Conservation (phyloP, 2,329 filamentous ascomycete genomes). For the Grosmannia penicillata region DNA sequence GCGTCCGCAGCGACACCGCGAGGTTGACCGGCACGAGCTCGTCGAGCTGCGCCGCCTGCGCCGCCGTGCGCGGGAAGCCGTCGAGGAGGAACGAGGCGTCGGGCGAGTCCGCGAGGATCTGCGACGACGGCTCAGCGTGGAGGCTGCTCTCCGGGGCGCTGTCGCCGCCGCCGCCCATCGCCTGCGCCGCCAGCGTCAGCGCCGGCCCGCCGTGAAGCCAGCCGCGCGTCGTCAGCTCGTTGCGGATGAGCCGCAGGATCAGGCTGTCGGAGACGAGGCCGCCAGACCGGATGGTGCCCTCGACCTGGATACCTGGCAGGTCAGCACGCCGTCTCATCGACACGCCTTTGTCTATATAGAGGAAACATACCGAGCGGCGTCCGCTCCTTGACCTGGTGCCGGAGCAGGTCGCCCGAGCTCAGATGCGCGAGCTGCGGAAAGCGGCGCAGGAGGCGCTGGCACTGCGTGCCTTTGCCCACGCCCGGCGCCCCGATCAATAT, state of each 20-base stretch:
- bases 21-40: conserved; percentile 84
- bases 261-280: conserved; percentile 82
- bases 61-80: conserved; percentile 80
- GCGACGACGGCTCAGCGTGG: conserved; percentile 14
- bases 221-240: conserved; percentile 70
- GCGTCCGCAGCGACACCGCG: conserved; percentile 75
- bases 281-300: conserved; percentile 74
- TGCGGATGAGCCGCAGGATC: conserved; percentile 83
- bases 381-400: conserved; percentile 79
- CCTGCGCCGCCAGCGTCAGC: conserved; percentile 16
- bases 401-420: conserved; percentile 83
- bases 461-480: conserved; percentile 93
- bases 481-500: conserved; percentile 94
- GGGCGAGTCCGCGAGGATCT: conserved; percentile 47
- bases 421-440: conserved; percentile 85
- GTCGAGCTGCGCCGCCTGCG: conserved; percentile 67
- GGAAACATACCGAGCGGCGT: conserved; percentile 61
- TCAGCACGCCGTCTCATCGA: no score
- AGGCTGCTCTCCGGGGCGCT: no score
- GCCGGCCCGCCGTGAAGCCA: conserved; percentile 46
- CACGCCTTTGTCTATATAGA: no score
- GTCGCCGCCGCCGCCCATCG: neutral
- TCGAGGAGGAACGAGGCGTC: conserved; percentile 87
- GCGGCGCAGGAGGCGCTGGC: conserved; percentile 68
- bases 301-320: conserved; percentile 67